phyloP scores from a whole-genome alignment of 2,329 filamentous ascomycete genomes.

The Hirsutella thompsonii region DNA sequence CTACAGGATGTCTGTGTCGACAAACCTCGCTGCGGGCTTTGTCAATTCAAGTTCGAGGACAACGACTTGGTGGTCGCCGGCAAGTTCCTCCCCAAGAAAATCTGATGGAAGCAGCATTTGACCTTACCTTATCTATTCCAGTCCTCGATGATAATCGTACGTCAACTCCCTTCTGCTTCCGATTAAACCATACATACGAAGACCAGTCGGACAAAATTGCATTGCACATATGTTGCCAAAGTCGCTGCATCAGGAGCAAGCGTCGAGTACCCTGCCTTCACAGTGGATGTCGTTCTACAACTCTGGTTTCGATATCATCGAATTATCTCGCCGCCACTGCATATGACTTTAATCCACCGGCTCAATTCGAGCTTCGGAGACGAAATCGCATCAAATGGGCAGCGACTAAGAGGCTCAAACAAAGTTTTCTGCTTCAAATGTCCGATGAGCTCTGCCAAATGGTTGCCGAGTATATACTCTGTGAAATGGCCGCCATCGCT shows the following conservation, averaged over 20 bases:
- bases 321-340: not conserved
- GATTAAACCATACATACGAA: not conserved
- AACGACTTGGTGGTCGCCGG: not conserved
- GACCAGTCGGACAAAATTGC: not conserved
- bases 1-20: not conserved
- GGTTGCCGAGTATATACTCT: slow-evolving; percentile 1
- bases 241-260: not conserved
- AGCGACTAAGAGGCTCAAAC: not conserved
- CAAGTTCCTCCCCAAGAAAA: not conserved
- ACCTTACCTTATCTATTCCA: not conserved
- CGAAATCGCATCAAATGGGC: not conserved
- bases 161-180: not conserved
- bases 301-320: not conserved
- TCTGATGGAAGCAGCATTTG: not conserved
- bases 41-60: slow-evolving; percentile 1
- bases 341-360: slow-evolving; percentile 1
- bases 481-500: slow-evolving; percentile 1
- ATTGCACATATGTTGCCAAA: slow-evolving; percentile 1
- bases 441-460: slow-evolving; percentile 1
- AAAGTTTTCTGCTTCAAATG: slow-evolving; percentile 1
- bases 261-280: slow-evolving; percentile 1
- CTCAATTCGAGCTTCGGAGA: not conserved
- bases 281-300: not conserved
- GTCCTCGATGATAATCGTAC: not conserved
- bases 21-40: slow-evolving; percentile 1